Conservation (phyloP, 208 protist species). For the Endotrypanum monterogeii region DNA sequence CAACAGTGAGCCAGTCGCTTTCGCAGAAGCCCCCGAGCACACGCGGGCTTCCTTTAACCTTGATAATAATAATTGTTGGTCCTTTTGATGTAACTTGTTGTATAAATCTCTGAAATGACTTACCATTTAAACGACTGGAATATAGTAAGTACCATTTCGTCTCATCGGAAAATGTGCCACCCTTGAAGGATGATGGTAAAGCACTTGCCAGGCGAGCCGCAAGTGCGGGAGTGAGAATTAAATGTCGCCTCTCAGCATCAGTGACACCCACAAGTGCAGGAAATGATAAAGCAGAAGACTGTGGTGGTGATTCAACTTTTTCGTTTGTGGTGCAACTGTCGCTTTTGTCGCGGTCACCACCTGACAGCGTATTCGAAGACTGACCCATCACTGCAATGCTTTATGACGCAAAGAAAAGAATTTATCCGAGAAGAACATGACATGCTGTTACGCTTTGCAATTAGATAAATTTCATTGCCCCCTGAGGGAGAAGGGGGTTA, state of each 20-base stretch:
- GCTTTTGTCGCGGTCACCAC: slow-evolving; percentile 1
- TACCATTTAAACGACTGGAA: slow-evolving; percentile 56
- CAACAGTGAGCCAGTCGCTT: slow-evolving; percentile 58
- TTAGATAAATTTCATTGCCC: neutral
- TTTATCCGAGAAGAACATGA: neutral
- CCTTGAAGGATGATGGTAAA: slow-evolving; percentile 37
- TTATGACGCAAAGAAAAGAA: neutral
- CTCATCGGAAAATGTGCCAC: neutral
- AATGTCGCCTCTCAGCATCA: slow-evolving; percentile 3
- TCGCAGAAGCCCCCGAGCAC: slow-evolving; percentile 69
- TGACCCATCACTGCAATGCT: neutral
- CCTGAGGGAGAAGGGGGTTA: no score
- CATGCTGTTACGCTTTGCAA: neutral
- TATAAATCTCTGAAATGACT: slow-evolving; percentile 66
- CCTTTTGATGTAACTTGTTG: slow-evolving; percentile 45
- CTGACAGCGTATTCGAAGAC: neutral
- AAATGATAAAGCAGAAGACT: neutral
- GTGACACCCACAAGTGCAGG: slow-evolving; percentile 12
- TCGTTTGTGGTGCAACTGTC: neutral
- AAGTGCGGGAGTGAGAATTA: slow-evolving; percentile 24
- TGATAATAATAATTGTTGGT: slow-evolving; percentile 56
- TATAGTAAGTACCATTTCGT: slow-evolving; percentile 66
- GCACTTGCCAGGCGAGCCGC: slow-evolving; percentile 24
- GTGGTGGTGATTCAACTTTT: neutral
- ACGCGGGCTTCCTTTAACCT: slow-evolving; percentile 28